Evolutionary conservation across 75 land plant genomes (phyloP).

Genomic region (Gnetum montanum): DNA sequence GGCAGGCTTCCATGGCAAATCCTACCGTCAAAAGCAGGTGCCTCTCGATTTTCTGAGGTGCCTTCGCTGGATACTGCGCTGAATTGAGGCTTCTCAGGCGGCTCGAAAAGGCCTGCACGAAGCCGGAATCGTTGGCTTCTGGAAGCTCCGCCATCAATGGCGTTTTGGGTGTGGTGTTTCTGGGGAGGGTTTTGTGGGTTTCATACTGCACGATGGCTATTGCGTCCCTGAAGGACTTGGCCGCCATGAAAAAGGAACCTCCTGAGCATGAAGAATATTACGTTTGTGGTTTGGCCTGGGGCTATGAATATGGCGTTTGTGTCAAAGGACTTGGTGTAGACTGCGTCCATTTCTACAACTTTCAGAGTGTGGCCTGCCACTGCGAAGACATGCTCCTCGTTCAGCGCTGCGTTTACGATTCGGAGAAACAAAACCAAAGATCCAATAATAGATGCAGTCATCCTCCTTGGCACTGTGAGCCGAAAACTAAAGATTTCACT

Average conservation of each 20-base stretch:
- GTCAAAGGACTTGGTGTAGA: neutral
- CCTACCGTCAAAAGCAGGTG: slow-evolving; percentile 51
- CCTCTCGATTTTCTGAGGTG: slow-evolving; percentile 29
- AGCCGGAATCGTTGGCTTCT: slow-evolving; percentile 30
- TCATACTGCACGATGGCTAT: neutral
- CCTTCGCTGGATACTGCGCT: slow-evolving; percentile 28
- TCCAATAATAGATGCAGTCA: too few relatives aligned
- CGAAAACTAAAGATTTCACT: too few relatives aligned
- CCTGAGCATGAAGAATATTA: slow-evolving; percentile 18
- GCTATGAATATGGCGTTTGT: slow-evolving; percentile 12
- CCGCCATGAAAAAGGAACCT: slow-evolving; percentile 25
- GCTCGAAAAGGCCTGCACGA: slow-evolving; percentile 22
- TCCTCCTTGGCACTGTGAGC: too few relatives aligned
- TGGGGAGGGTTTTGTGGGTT: neutral
- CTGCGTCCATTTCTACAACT: slow-evolving; percentile 58
- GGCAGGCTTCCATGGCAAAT: slow-evolving; percentile 28
- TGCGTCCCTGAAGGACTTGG: slow-evolving; percentile 17
- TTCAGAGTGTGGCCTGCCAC: slow-evolving; percentile 50
- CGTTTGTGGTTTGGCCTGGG: slow-evolving; percentile 48
- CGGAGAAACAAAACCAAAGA: slow-evolving; percentile 31
- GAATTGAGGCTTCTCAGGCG: slow-evolving; percentile 21
- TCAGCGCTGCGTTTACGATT: slow-evolving; percentile 52
- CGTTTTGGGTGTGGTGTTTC: neutral
- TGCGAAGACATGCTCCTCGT: slow-evolving; percentile 43
- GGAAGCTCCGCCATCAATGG: slow-evolving; percentile 28